Evolutionary conservation across 306 rosid genomes (phyloP), one percentile per base, ranked within the genome.

Genomic region (Trifolium fragiferum): DNA sequence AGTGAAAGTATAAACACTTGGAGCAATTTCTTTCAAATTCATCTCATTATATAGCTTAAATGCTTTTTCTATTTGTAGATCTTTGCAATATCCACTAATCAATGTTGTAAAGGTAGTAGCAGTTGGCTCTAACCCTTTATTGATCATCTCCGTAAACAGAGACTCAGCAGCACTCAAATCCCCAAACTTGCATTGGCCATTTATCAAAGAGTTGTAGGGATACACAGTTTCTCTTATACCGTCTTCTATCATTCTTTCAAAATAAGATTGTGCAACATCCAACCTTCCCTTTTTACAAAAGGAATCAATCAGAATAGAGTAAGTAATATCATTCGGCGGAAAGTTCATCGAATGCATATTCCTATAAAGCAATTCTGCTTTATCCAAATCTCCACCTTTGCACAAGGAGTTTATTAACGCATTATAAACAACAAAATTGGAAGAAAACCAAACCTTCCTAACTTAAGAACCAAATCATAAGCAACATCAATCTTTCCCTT

Each of bases 181-280:
- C 73, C 98, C 94, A 77, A 79, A 88, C 82, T 82, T 89, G 88
- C 96, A 91, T 50, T 88, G 85, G 21, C 97, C 97, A 64, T 79
- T 88, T 74, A 93, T 89, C 91, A 93, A 75, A 72, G 96, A 83
- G 78, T 89, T 93, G 82, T 89, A 93, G 14, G 96, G 84, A 81
- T 83, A 91, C 51, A 88, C 80, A 16, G 93, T 84, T 70, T 82
- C 84, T 77, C 51, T 73, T 76, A 85, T 76, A 51, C 96, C 85
- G 55, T 78, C 81, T 67, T 78, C 79, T 27, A 53, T 65, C 93
- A 93, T 89, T 81, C 79, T 88, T 67, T 75, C 65, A 75, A 93
- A 89, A 76, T 88, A 89, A 72, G 79, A 68, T 37, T 70, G 16
- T 37, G 97, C 98, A 78, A 74, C 83, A 75, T 84, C 94, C 76